These are phyloP conservation scores for Orbilia oligospora DNA, from an alignment of 2,329 filamentous ascomycete genomes.

Conservation along the genomic window DNA sequence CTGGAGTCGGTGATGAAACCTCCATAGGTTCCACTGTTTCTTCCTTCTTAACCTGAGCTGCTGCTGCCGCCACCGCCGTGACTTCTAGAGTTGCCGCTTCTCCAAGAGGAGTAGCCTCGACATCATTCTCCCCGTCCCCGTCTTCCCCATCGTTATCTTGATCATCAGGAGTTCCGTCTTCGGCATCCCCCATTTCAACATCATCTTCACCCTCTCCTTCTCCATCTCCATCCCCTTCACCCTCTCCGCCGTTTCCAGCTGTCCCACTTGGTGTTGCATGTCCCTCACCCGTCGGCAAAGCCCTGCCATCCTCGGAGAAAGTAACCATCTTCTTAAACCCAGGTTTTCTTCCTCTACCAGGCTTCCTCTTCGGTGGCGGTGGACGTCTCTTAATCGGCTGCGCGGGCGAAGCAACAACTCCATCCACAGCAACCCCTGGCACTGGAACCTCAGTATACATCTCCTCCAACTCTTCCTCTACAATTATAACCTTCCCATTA, in stretches of 20 bases:
- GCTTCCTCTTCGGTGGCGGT: conserved; percentile 63
- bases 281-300: conserved; percentile 45
- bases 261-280: conserved; percentile 44
- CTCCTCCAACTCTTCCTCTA: conserved; percentile 59
- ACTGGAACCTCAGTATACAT: conserved; percentile 27
- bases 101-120: conserved; percentile 30
- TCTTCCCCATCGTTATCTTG: conserved; percentile 42
- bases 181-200: conserved; percentile 57
- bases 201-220: conserved; percentile 54
- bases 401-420: conserved; percentile 20
- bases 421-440: conserved; percentile 14
- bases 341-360: conserved; percentile 63
- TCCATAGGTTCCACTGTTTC: conserved; percentile 43
- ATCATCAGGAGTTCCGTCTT: conserved; percentile 58
- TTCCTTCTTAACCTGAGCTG: conserved; percentile 37
- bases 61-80: not conserved
- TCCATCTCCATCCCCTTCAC: conserved; percentile 23
- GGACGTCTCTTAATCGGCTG: conserved; percentile 61
- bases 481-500: conserved; percentile 61
- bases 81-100: conserved; percentile 33
- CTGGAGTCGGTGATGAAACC: conserved; percentile 29
- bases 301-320: conserved; percentile 55
- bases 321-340: conserved; percentile 63
- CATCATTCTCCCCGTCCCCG: conserved; percentile 28
- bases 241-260: conserved; percentile 20